Evolutionary conservation across 1,139 yeast genomes (phyloP).

Genomic region (Taiozyma sp.): DNA sequence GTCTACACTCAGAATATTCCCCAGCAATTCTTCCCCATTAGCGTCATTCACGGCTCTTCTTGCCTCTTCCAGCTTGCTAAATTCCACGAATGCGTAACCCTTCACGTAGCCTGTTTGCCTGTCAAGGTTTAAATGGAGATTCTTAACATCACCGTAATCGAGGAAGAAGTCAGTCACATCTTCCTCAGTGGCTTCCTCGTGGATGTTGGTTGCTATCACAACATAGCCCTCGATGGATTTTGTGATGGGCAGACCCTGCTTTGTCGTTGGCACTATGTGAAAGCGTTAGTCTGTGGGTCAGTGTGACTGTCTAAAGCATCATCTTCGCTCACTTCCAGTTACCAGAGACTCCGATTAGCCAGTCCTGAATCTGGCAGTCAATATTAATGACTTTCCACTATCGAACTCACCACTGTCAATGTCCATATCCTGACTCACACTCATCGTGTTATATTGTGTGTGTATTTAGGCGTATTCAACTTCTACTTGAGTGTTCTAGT

Average conservation of each 20-base stretch:
- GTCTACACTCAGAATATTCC: conserved; percentile 28
- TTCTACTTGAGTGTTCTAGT: too few relatives aligned
- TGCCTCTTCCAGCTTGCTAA: conserved; percentile 30
- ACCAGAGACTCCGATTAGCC: neutral
- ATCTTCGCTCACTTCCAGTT: too few relatives aligned
- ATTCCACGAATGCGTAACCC: conserved; percentile 41
- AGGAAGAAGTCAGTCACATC: conserved; percentile 37
- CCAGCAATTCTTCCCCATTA: conserved; percentile 31
- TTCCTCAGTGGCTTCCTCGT: conserved; percentile 43
- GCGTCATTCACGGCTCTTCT: conserved; percentile 29
- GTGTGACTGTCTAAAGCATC: too few relatives aligned
- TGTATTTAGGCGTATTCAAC: neutral
- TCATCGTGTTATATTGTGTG: neutral
- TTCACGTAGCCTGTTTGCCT: conserved; percentile 34
- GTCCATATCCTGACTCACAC: conserved; percentile 4
- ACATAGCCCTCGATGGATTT: conserved; percentile 41
- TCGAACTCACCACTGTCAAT: conserved; percentile 2
- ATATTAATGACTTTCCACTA: neutral
- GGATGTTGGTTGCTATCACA: conserved; percentile 35
- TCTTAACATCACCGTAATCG: conserved; percentile 36
- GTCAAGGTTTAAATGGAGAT: conserved; percentile 37
- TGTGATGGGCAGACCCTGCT: conserved; percentile 8
- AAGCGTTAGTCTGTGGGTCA: neutral
- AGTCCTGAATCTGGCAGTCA: neutral
- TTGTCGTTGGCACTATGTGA: conserved; percentile 3